Base-by-base conservation (phyloP, 1,139 yeast genomes). In the Nakaseomyces nivariensis region DNA sequence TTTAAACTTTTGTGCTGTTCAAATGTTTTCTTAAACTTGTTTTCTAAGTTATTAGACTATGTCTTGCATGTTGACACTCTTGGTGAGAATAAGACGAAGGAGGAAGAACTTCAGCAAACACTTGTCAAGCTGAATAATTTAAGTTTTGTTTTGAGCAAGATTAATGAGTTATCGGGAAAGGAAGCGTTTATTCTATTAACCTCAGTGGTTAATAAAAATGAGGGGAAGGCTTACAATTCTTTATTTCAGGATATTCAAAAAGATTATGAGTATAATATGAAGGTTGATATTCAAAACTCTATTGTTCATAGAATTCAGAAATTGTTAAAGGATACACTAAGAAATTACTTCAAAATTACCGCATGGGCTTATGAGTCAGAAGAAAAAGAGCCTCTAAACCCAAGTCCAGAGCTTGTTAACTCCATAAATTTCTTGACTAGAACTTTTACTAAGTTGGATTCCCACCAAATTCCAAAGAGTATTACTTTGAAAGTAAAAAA, bases 1-100 rank as follows among this genome's bases (percentile, higher is more conserved):
- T 83, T 78, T 59, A 87, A 88, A 59, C 70, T 86, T 49, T 76
- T 79, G 58, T 82, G 83, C 51, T 77, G 86, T 29, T 78, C 86
- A 8, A 79, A 79, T 27, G 80, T 88, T 37, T 95, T 88, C 62
- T 66, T 88, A 46, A 73, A 73, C 33, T 64, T 89, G 43, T 63
- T 88, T 26, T 84, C 83, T 50, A 70, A 70, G 40, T 89, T 85
- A 60, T 74, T 74, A 51, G 75, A 74, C 4, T 72, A 76, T 32
- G 63, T 88, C 22, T 42, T 60, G 63, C 70, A 24, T 72, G 72
- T 42, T 71, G 78, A 13, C 70, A 75, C 49, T 68, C 71, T 50
- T 74, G 75, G 6, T 72, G 67, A 52, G 55, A 65, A 38, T 57
- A 71, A 26, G 56, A 71, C 54, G 63, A 75, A 31, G 68, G 73